Conservation (phyloP, 1,284 basidiomycete species). For the Sporisorium graminicola region DNA sequence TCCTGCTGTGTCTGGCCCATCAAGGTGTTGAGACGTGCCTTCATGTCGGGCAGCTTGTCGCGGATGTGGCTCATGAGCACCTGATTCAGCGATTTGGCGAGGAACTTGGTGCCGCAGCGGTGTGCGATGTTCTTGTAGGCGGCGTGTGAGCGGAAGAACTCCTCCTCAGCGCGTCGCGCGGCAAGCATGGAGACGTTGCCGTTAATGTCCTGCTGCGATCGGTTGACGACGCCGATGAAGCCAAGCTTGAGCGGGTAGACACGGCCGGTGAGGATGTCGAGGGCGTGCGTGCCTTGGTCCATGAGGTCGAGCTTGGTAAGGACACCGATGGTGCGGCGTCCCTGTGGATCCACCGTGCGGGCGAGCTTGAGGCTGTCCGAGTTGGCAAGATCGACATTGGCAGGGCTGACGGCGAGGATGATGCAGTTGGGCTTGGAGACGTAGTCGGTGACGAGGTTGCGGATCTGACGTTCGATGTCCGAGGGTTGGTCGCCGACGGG, state of each 20-base stretch:
- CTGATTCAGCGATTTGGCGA: constrained; percentile 94
- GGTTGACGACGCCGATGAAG: constrained; percentile 97
- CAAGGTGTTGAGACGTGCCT: constrained; percentile 94
- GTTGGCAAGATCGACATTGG: constrained; percentile 98
- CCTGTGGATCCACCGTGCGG: constrained; percentile 92
- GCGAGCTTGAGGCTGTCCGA: constrained; percentile 97
- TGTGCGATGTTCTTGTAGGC: constrained; percentile 96
- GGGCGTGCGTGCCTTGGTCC: constrained; percentile 97
- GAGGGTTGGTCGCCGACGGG: constrained; percentile 76
- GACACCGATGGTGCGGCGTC: constrained; percentile 93
- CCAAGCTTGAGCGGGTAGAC: constrained; percentile 97
- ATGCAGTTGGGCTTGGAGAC: constrained; percentile 97
- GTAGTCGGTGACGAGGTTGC: constrained; percentile 91
- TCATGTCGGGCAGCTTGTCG: constrained; percentile 99
- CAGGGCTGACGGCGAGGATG: constrained; percentile 94
- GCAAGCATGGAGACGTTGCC: constrained; percentile 86
- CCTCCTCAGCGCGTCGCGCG: constrained; percentile 85
- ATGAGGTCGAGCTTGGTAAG: constrained; percentile 97
- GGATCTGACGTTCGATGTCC: constrained; percentile 97
- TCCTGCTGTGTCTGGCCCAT: constrained; percentile 99
- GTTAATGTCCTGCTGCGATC: constrained; percentile 98
- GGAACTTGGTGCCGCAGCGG: constrained; percentile 94
- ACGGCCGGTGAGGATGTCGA: constrained; percentile 94
- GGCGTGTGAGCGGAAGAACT: constrained; percentile 90
- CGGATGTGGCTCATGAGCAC: constrained; percentile 97